A percentile compares a stretch with the other conserved stretches of the same genome.
Evolutionary conservation across 2,329 filamentous ascomycete species (phyloP).

Genomic region (Cordyceps militaris): DNA sequence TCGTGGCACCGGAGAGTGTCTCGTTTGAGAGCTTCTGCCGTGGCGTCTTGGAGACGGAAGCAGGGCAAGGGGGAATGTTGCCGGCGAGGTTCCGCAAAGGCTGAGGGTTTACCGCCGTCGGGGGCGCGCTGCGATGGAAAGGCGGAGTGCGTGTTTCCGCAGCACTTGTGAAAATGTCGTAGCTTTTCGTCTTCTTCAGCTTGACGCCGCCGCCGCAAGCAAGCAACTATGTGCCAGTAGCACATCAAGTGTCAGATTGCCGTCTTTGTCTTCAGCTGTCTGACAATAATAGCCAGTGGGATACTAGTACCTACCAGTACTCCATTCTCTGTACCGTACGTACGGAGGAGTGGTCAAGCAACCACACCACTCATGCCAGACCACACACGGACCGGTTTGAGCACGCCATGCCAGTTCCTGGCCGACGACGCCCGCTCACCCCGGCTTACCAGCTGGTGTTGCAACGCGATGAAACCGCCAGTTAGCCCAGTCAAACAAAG

Average conservation of each 20-base stretch:
- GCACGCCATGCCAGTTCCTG: neutral
- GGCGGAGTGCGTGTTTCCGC: neutral
- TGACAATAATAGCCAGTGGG: neutral
- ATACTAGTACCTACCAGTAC: too few relatives aligned
- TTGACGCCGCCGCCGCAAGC: neutral
- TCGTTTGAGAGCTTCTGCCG: slow-evolving; percentile 13
- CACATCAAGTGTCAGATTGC: neutral
- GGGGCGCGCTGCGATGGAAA: neutral
- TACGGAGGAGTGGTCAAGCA: too few relatives aligned
- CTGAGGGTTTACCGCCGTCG: neutral
- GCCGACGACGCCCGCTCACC: neutral
- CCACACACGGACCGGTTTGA: neutral
- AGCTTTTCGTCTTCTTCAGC: neutral
- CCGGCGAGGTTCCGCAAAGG: slow-evolving; percentile 9
- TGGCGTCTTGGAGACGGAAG: slow-evolving; percentile 12
- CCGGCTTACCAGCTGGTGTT: slow-evolving; percentile 2
- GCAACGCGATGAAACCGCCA: neutral
- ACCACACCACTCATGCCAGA: neutral
- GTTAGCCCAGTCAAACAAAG: neutral
- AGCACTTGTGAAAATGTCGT: neutral
- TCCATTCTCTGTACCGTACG: too few relatives aligned
- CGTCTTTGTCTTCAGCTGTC: neutral
- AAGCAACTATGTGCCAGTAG: too few relatives aligned
- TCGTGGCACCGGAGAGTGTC: slow-evolving; percentile 11
- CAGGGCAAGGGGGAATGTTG: neutral